Evolutionary conservation across 1,284 basidiomycete genomes (phyloP).

Genomic region (Ganoderma multipileum): DNA sequence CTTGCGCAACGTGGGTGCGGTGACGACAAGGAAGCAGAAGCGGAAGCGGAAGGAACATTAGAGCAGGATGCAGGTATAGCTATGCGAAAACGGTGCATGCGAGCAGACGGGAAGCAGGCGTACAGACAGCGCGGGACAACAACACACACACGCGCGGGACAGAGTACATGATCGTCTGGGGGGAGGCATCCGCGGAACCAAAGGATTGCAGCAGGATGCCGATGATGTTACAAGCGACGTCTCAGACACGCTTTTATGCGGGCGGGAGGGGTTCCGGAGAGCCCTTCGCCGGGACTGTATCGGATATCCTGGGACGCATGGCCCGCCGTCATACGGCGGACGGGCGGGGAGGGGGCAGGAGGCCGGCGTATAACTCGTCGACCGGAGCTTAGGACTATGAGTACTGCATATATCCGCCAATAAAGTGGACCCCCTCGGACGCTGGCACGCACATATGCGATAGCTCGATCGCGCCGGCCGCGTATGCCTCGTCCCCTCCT

Average conservation of each 20-base stretch:
- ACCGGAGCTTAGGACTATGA: conserved; percentile 9
- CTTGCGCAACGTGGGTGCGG: neutral
- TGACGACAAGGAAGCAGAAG: conserved; percentile 8
- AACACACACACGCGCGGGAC: conserved; percentile 1
- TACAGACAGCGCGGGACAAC: conserved; percentile 20
- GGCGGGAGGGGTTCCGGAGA: neutral
- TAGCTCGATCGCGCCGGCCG: conserved; percentile 33
- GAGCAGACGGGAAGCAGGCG: conserved; percentile 11
- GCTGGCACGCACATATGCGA: conserved; percentile 35
- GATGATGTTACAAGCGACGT: conserved; percentile 15
- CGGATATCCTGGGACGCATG: neutral
- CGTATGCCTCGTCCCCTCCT: conserved; percentile 21
- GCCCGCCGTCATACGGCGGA: neutral
- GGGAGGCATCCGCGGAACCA: neutral
- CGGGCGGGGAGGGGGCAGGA: neutral
- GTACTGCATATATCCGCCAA: conserved; percentile 32
- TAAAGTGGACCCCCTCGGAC: conserved; percentile 28
- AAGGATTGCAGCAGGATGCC: neutral
- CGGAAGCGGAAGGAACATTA: conserved; percentile 6
- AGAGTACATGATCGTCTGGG: conserved; percentile 17
- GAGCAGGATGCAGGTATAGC: conserved; percentile 14
- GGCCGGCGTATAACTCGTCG: neutral
- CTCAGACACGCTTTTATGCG: conserved; percentile 17
- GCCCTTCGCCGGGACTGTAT: neutral
- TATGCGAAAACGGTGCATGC: conserved; percentile 17